Evolutionary conservation across 2,329 filamentous ascomycete genomes (phyloP).

Genomic region (Endothia cerciana): DNA sequence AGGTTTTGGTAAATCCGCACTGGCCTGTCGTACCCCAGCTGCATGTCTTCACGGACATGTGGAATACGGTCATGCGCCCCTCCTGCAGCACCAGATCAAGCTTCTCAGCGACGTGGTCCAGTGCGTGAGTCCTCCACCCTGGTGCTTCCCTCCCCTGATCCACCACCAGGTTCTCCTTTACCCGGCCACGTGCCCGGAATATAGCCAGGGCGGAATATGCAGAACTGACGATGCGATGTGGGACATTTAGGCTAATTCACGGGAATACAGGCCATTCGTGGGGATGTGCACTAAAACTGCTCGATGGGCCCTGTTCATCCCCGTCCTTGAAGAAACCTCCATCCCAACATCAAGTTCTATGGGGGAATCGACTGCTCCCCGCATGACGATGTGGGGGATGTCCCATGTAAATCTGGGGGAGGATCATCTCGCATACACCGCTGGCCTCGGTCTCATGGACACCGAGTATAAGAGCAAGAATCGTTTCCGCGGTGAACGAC

Average conservation of each 20-base stretch:
- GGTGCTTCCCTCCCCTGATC: no score
- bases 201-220: neutral
- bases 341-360: neutral
- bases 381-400: conserved; percentile 5
- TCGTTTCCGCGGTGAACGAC: neutral
- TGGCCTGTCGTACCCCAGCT: no score
- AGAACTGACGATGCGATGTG: neutral
- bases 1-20: no score
- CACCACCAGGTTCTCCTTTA: neutral
- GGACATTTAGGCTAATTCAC: neutral
- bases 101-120: no score
- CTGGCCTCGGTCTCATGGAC: neutral
- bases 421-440: neutral
- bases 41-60: no score
- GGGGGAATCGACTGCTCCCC: neutral
- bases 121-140: no score
- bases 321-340: no score
- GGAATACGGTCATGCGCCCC: no score
- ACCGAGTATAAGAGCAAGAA: neutral
- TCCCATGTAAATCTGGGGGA: neutral
- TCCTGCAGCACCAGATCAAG: no score
- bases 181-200: neutral
- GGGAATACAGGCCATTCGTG: neutral
- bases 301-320: no score
- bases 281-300: neutral